phyloP scores from a whole-genome alignment of 2,329 filamentous ascomycete genomes.

The Exophiala bonariae region DNA sequence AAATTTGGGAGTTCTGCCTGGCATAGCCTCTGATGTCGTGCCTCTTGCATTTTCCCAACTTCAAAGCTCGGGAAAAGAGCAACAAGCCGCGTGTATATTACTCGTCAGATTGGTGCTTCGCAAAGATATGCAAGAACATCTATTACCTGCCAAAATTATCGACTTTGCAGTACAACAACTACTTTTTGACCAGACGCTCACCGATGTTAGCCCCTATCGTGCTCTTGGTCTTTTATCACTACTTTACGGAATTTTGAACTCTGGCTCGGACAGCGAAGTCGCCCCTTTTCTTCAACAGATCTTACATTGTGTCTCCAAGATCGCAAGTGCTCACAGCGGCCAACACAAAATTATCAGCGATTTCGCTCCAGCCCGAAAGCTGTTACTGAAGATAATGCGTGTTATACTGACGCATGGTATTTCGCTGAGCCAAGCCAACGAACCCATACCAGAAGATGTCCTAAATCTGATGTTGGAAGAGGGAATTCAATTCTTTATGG shows the following conservation, averaged over 20 bases:
- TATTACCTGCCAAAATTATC: slow-evolving; percentile 67
- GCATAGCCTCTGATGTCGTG: slow-evolving; percentile 69
- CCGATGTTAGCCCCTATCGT: slow-evolving; percentile 62
- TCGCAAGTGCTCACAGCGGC: slow-evolving; percentile 54
- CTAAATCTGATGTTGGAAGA: slow-evolving; percentile 67
- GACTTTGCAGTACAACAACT: slow-evolving; percentile 69
- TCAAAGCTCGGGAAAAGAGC: slow-evolving; percentile 76
- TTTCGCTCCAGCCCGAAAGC: slow-evolving; percentile 78
- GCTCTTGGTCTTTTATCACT: slow-evolving; percentile 80
- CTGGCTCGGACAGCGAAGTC: slow-evolving; percentile 74
- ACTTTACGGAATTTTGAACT: slow-evolving; percentile 70
- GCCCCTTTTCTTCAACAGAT: slow-evolving; percentile 64
- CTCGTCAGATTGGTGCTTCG: slow-evolving; percentile 80
- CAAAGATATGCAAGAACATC: slow-evolving; percentile 80
- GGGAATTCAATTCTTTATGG: slow-evolving; percentile 77
- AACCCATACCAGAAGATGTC: slow-evolving; percentile 26
- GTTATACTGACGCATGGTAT: slow-evolving; percentile 69
- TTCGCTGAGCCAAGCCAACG: slow-evolving; percentile 45
- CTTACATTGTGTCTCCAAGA: slow-evolving; percentile 63
- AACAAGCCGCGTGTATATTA: slow-evolving; percentile 80
- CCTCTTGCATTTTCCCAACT: slow-evolving; percentile 72
- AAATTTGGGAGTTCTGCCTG: slow-evolving; percentile 64
- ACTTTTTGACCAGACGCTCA: slow-evolving; percentile 42
- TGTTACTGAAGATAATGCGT: slow-evolving; percentile 80
- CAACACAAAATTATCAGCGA: slow-evolving; percentile 58